phyloP scores from a whole-genome alignment of 306 rosid species.

The Prunus salicina region DNA sequence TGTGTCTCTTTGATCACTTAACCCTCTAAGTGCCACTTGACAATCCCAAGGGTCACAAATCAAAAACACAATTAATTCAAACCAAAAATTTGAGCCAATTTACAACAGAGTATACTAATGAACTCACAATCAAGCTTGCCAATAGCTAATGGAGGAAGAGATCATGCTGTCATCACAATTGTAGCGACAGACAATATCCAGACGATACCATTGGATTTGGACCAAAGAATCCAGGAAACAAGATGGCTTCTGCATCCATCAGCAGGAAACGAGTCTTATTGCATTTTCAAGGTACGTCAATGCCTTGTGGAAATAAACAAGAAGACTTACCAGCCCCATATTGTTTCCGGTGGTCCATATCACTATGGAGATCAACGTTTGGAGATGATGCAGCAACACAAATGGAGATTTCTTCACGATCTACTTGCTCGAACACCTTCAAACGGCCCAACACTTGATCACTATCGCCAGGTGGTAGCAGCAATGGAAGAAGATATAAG shows the following conservation, averaged over 20 bases:
- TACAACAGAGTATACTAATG: no score
- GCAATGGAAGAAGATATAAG: conserved; percentile 33
- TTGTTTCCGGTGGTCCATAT: conserved; percentile 65
- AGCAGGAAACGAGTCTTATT: conserved; percentile 40
- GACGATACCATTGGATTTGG: no score
- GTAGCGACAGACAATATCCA: no score
- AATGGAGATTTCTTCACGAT: conserved; percentile 39
- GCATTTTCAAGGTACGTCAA: conserved; percentile 46
- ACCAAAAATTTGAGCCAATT: no score
- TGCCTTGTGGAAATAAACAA: conserved; percentile 35
- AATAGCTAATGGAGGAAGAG: no score
- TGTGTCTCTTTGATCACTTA: no score
- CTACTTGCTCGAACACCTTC: conserved; percentile 26
- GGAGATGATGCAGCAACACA: conserved; percentile 53
- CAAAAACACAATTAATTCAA: no score
- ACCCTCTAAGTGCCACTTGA: no score
- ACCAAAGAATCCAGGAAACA: no score
- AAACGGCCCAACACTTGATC: conserved; percentile 2
- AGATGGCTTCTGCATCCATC: not conserved
- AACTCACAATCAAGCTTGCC: no score
- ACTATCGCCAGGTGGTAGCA: conserved; percentile 7
- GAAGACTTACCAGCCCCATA: conserved; percentile 44
- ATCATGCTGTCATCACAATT: no score
- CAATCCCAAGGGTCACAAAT: no score
- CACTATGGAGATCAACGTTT: conserved; percentile 31